These are phyloP conservation scores for Hypoxylon sp. DNA, from an alignment of 2,329 filamentous ascomycete species.

Conservation along the genomic window DNA sequence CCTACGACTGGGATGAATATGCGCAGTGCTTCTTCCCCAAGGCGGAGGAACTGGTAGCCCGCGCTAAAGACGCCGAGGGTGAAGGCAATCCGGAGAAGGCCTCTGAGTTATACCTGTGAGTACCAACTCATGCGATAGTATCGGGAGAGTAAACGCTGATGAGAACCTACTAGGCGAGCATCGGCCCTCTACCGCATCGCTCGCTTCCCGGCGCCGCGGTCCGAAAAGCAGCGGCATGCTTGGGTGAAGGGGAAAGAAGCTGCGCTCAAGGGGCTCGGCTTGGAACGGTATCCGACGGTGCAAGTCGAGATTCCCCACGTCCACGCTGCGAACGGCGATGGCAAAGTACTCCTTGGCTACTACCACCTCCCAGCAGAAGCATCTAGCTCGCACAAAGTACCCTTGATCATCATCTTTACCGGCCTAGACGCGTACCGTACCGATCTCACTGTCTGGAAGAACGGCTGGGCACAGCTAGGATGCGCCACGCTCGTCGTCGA, in stretches of 20 bases:
- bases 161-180: slow-evolving; percentile 43
- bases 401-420: slow-evolving; percentile 51
- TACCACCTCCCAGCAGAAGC: slow-evolving; percentile 50
- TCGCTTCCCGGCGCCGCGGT: slow-evolving; percentile 55
- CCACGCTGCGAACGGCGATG: slow-evolving; percentile 48
- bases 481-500: slow-evolving; percentile 67
- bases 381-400: slow-evolving; percentile 39
- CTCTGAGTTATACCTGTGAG: slow-evolving; percentile 54
- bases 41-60: slow-evolving; percentile 50
- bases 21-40: slow-evolving; percentile 55
- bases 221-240: slow-evolving; percentile 50
- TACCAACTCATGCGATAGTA: not conserved
- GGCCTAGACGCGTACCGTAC: slow-evolving; percentile 54
- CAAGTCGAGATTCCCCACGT: slow-evolving; percentile 52
- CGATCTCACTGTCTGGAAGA: slow-evolving; percentile 55
- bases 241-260: slow-evolving; percentile 52
- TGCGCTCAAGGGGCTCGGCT: slow-evolving; percentile 50
- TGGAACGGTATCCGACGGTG: slow-evolving; percentile 51
- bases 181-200: slow-evolving; percentile 56
- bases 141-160: not conserved
- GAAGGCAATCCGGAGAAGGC: slow-evolving; percentile 51
- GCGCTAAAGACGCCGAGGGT: slow-evolving; percentile 38
- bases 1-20: slow-evolving; percentile 57
- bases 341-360: slow-evolving; percentile 48
- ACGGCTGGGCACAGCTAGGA: slow-evolving; percentile 57